Evolutionary conservation across 345 rosid genomes (phyloP), one percentile per base, ranked within the genome.

Genomic region (Limnanthes douglasii): DNA sequence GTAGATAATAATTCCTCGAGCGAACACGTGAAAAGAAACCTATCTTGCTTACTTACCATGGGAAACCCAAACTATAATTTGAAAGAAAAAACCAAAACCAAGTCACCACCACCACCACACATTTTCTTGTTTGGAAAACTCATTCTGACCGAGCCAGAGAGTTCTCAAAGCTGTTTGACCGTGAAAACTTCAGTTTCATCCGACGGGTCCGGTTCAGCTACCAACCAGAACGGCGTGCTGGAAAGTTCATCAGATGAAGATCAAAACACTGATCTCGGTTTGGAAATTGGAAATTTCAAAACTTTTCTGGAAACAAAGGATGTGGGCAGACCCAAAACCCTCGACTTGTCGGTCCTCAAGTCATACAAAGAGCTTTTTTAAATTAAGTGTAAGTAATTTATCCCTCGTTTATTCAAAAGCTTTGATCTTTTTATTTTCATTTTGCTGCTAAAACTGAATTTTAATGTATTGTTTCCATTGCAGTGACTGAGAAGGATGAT

Each of bases 261-360:
- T n/a, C n/a, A n/a, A n/a, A n/a, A n/a, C n/a, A n/a, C n/a, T n/a
- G n/a, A n/a, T n/a, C n/a, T n/a, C n/a, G n/a, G n/a, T n/a, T n/a
- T n/a, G n/a, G n/a, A n/a, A n/a, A n/a, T n/a, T n/a, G 94, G 84
- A 12, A 84, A 75, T 21, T 82, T 94, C 70, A 82, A 82, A 58
- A 86, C 82, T 23, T 88, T 78, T 43, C 49, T 75, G 86, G 86
- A 82, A 55, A 73, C 93, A 0, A 95, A 88, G 11, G 75, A 78
- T 12, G 76, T 83, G 2, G 94, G 93, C n/a, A 62, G 95, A 48
- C n/a, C n/a, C n/a, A n/a, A n/a, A n/a, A 82, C 90, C 1, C 71
- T 88, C 20, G 88, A 88, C 53, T 48, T 88, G 8, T 73, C 95
- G 0, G 62, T 56, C 41, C 67, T 88, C 6, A 61, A 83, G 21